phyloP scores from a whole-genome alignment of 1,284 basidiomycete genomes.

The Puccinia coronata region DNA sequence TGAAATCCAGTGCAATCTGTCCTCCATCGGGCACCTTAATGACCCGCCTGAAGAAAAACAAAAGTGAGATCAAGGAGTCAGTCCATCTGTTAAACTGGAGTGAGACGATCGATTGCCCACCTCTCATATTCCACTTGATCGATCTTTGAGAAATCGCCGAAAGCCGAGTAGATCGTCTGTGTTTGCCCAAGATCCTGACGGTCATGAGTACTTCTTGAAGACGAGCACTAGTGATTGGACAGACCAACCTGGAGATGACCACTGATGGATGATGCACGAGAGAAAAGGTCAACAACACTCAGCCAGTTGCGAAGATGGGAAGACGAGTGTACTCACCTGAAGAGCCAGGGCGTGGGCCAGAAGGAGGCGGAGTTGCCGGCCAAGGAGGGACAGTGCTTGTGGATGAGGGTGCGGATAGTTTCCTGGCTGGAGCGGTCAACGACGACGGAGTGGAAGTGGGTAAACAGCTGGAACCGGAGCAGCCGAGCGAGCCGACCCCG shows the following conservation, averaged over 20 bases:
- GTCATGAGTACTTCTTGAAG: background rate
- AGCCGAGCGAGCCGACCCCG: too few relatives aligned
- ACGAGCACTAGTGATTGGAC: background rate
- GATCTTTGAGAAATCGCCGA: constrained; percentile 67
- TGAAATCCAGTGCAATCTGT: constrained; percentile 72
- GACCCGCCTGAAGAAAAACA: constrained; percentile 64
- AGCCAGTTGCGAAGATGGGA: background rate
- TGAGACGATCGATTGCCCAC: constrained; percentile 63
- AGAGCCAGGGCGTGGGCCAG: constrained; percentile 24
- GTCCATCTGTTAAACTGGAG: too few relatives aligned
- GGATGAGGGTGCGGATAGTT: background rate
- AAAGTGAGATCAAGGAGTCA: too few relatives aligned
- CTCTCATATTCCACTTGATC: constrained; percentile 73
- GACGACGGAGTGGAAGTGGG: background rate
- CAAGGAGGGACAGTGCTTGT: constrained; percentile 17
- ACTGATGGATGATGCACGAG: background rate
- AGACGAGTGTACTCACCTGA: background rate
- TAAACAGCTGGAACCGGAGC: background rate
- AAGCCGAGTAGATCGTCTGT: constrained; percentile 61
- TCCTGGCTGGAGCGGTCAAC: background rate
- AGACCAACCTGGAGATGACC: constrained; percentile 28
- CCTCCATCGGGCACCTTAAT: constrained; percentile 70
- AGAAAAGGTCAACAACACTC: background rate
- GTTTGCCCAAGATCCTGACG: background rate
- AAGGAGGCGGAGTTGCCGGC: background rate